Evolutionary conservation across 176 grass and related monocot genomes (phyloP).

Genomic region (Avena atlantica): DNA sequence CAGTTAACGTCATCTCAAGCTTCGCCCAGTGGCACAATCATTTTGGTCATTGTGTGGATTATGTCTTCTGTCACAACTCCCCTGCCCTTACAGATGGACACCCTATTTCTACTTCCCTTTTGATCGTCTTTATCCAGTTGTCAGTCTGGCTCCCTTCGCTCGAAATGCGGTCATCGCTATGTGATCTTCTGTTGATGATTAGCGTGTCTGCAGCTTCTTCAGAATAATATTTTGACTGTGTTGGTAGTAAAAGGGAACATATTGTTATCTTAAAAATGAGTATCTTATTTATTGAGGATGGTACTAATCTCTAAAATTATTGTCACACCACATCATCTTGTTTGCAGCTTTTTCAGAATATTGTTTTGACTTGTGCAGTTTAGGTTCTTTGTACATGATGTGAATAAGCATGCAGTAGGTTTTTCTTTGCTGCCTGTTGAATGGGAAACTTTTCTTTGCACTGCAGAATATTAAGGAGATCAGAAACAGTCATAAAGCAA

Average conservation of each 20-base stretch:
- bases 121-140: not conserved
- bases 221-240: not conserved
- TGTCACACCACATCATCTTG: not conserved
- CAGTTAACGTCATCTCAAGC: not conserved
- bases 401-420: not conserved
- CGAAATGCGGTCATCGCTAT: not conserved
- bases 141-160: not conserved
- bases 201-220: not conserved
- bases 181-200: not conserved
- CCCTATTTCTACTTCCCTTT: not conserved
- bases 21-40: not conserved
- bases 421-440: constrained; percentile 22
- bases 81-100: not conserved
- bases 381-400: constrained; percentile 18
- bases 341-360: not conserved
- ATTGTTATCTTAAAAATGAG: not conserved
- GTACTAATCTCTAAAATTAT: not conserved
- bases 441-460: constrained; percentile 33
- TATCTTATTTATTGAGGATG: not conserved
- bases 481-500: constrained; percentile 78
- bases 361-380: constrained; percentile 7
- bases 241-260: not conserved
- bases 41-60: constrained; percentile 14
- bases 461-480: constrained; percentile 92
- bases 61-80: not conserved